phyloP scores from a whole-genome alignment of 352 stramenopile genomes.

The Globisporangium viniferum region DNA sequence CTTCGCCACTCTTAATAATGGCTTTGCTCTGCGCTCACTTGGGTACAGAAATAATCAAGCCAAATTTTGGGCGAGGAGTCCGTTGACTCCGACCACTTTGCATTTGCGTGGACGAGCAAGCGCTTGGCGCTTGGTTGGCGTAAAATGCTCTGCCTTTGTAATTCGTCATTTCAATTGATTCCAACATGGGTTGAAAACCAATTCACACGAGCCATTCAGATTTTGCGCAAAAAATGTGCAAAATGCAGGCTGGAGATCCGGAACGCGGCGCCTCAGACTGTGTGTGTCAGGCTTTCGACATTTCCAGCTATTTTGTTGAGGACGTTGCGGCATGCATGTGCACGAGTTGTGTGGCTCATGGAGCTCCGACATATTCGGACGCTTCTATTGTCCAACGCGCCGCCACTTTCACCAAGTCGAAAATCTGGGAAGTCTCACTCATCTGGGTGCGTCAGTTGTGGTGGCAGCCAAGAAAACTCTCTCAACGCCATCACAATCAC shows the following conservation, averaged over 20 bases:
- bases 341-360: neutral
- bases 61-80: neutral
- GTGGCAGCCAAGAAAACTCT: neutral
- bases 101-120: neutral
- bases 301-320: neutral
- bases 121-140: too few relatives aligned
- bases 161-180: neutral
- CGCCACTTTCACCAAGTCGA: neutral
- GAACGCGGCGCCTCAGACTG: neutral
- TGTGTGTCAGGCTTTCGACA: neutral
- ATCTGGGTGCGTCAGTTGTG: too few relatives aligned
- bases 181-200: neutral
- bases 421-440: too few relatives aligned
- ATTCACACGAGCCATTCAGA: too few relatives aligned
- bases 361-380: neutral
- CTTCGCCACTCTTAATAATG: neutral
- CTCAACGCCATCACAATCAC: neutral
- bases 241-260: neutral
- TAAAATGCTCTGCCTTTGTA: neutral
- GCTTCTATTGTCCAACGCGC: neutral
- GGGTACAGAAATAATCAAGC: constrained; percentile 1
- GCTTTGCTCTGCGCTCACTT: neutral
- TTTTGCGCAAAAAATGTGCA: too few relatives aligned
- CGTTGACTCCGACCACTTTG: neutral
- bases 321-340: neutral